Evolutionary conservation across 1,139 yeast species (phyloP), one percentile per base, ranked within the genome.

Genomic region (Geotrichum europaeum): DNA sequence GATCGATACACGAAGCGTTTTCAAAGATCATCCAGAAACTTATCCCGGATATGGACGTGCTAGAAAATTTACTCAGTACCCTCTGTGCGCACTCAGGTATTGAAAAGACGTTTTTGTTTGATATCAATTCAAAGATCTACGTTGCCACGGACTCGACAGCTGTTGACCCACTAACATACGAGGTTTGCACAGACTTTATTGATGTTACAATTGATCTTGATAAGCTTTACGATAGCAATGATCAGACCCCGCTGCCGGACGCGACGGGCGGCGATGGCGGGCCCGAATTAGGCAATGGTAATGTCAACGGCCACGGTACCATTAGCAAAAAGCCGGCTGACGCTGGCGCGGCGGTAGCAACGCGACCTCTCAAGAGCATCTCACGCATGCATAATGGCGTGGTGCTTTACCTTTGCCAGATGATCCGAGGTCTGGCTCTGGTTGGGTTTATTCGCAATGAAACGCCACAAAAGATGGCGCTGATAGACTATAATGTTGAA

Each of bases 121-220:
- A 94, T 71, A 85, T 92, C 47, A 89, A 89, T 70, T 87, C 96
- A n/a, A 94, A 94, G 73, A 89, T 94, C 36, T 94, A 94, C 72
- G 92, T 94, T 54, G 97, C 98, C 3, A 94, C 98, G 0, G 99
- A 94, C 73, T 88, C 96, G 0, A 85, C 94, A 2, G 97, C 98
- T 0, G 97, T 92, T 40, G 98, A 94, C 74, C 89, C 91, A 36
- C 96, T 91, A 69, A 89, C 96, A 0, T 94, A 94, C 72, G 98
- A 94, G 73, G 96, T 92, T 2, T 94, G 99, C 74, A 96, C 97
- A 0, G 99, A 94, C 70, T 94, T 92, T 70, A 92, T 94, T 60
- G 99, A 94, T 72, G 95, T 94, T 22, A 87, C 97, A 3, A 86
- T 91, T 49, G 98, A 94, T 70, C 76, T 94, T 64, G 95, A 90